Evolutionary conservation across 495 filamentous ascomycete genomes (phyloP).

Genomic region (Jackrogersella minutella): DNA sequence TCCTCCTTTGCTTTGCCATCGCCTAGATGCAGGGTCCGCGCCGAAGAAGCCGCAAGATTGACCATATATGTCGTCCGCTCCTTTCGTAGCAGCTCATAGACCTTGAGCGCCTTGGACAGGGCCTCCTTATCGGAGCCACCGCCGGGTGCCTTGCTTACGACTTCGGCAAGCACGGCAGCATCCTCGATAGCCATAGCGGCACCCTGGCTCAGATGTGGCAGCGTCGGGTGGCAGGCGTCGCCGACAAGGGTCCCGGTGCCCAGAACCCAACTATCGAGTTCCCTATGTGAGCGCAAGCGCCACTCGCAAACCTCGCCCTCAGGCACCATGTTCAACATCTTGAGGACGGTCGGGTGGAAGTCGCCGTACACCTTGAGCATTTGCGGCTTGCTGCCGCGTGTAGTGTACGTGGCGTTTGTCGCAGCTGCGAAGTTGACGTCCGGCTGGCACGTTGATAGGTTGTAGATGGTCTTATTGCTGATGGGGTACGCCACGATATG

Average conservation of each 20-base stretch:
- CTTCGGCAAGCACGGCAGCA: conserved; percentile 73
- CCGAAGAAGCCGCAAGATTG: conserved; percentile 71
- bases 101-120: conserved; percentile 69
- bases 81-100: conserved; percentile 79
- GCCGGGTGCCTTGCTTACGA: conserved; percentile 62
- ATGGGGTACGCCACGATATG: conserved; percentile 89
- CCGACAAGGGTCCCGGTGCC: conserved; percentile 74
- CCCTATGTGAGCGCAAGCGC: conserved; percentile 76
- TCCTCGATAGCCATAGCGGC: conserved; percentile 89
- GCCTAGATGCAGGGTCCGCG: conserved; percentile 74
- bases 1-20: conserved; percentile 79
- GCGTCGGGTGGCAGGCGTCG: conserved; percentile 81
- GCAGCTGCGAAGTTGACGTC: conserved; percentile 76
- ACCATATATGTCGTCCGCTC: conserved; percentile 73
- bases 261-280: conserved; percentile 74
- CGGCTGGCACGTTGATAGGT: conserved; percentile 77
- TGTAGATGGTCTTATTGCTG: conserved; percentile 77
- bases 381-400: conserved; percentile 69
- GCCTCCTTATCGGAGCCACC: conserved; percentile 58
- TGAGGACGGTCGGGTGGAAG: conserved; percentile 75
- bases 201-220: conserved; percentile 81
- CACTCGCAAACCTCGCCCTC: conserved; percentile 84
- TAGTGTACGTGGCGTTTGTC: conserved; percentile 79
- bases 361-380: conserved; percentile 74
- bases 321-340: conserved; percentile 79